phyloP scores from a whole-genome alignment of 768 basidiomycete species.

The Clitopilus hobsonii region DNA sequence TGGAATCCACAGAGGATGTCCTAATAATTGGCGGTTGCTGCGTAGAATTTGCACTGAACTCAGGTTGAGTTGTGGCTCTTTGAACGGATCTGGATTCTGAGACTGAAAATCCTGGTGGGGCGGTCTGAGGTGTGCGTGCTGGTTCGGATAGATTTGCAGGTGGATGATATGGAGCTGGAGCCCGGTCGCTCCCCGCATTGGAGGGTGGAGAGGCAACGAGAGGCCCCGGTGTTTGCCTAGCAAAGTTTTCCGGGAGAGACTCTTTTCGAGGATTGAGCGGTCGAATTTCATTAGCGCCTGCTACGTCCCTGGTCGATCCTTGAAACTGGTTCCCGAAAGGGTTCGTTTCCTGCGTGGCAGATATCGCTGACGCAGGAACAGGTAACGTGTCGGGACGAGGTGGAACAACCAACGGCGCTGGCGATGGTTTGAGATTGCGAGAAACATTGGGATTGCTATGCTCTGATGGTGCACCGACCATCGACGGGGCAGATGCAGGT shows the following conservation, averaged over 20 bases:
- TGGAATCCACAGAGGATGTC: constrained; percentile 14
- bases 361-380: constrained; percentile 22
- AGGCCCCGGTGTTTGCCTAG: constrained; percentile 15
- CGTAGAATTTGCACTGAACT: constrained; percentile 7
- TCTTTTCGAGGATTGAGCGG: constrained; percentile 25
- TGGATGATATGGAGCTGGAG: no score
- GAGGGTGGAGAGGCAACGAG: not conserved
- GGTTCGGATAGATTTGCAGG: no score
- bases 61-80: constrained; percentile 3
- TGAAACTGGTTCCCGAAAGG: constrained; percentile 16
- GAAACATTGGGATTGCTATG: constrained; percentile 12
- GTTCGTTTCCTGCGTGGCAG: constrained; percentile 26
- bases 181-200: not conserved
- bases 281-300: constrained; percentile 1
- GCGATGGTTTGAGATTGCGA: constrained; percentile 26
- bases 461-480: not conserved
- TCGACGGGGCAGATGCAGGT: constrained; percentile 16
- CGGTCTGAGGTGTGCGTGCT: constrained; percentile 14
- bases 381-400: constrained; percentile 30
- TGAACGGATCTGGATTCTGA: constrained; percentile 2
- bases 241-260: constrained; percentile 30
- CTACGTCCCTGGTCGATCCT: constrained; percentile 1
- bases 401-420: constrained; percentile 35
- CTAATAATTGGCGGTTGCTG: constrained; percentile 8
- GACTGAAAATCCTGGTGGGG: constrained; percentile 12